A percentile compares a stretch with the other conserved stretches of the same genome.
Conservation (phyloP, 2,329 filamentous ascomycete genomes). For the Metarhizium anisopliae region DNA sequence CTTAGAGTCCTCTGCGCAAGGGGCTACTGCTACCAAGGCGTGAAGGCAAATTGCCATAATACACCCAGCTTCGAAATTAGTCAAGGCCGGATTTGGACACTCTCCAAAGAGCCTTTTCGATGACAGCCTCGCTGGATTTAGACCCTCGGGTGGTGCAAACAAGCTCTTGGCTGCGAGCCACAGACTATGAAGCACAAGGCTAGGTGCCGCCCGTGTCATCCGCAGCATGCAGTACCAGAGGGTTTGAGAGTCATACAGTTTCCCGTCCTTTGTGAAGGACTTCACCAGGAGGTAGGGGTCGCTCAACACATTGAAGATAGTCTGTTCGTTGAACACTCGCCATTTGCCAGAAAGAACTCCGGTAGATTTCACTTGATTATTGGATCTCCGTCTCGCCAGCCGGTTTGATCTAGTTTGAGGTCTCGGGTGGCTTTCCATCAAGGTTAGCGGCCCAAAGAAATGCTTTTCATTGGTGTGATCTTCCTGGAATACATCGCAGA, state of each 20-base stretch:
- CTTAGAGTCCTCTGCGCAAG: constrained; percentile 36
- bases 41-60: constrained; percentile 54
- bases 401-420: constrained; percentile 6
- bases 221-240: constrained; percentile 56
- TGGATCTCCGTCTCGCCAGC: constrained; percentile 7
- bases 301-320: constrained; percentile 54
- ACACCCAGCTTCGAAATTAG: constrained; percentile 40
- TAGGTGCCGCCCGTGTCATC: constrained; percentile 47
- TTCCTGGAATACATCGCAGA: constrained; percentile 51
- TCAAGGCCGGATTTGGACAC: constrained; percentile 10
- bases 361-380: neutral
- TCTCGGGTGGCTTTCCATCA: constrained; percentile 9
- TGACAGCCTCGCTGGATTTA: constrained; percentile 30
- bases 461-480: constrained; percentile 44
- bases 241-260: constrained; percentile 50
- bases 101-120: constrained; percentile 6
- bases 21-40: constrained; percentile 50
- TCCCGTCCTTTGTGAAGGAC: constrained; percentile 47
- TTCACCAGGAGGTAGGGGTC: constrained; percentile 43
- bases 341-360: constrained; percentile 32
- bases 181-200: constrained; percentile 52
- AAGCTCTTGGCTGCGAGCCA: constrained; percentile 53
- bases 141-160: constrained; percentile 43
- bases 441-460: constrained; percentile 28
- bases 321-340: constrained; percentile 54